Conservation (phyloP, 208 protist genomes). For the Lotmaria passim region DNA sequence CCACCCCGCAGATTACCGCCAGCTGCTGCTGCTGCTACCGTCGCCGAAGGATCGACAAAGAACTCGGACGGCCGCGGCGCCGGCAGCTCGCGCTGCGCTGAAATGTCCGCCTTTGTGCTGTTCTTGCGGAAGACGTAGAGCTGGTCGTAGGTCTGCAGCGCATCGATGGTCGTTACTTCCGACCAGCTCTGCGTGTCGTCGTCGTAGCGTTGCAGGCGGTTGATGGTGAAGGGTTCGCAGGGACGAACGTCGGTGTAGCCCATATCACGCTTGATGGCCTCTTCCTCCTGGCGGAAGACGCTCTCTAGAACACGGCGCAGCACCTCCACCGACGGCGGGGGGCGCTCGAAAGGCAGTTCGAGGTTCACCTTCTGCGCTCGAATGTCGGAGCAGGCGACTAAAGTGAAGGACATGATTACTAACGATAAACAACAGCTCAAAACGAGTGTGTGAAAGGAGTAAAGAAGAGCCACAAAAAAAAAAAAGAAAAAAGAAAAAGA, state of each 20-base stretch:
- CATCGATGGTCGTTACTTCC: slow-evolving; percentile 43
- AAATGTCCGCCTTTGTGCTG: slow-evolving; percentile 78
- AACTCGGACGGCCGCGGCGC: slow-evolving; percentile 51
- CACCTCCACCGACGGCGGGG: slow-evolving; percentile 52
- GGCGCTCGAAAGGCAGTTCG: slow-evolving; percentile 65
- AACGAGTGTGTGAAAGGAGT: slow-evolving; percentile 12
- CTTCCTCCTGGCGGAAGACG: slow-evolving; percentile 72
- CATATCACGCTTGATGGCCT: slow-evolving; percentile 46
- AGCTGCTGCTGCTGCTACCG: neutral
- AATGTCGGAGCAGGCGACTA: slow-evolving; percentile 80
- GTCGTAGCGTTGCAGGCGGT: slow-evolving; percentile 68
- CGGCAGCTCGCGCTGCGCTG: slow-evolving; percentile 73
- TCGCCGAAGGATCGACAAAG: slow-evolving; percentile 28
- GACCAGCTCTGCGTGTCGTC: slow-evolving; percentile 74
- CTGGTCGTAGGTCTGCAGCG: slow-evolving; percentile 76
- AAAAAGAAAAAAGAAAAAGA: neutral
- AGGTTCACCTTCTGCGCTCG: slow-evolving; percentile 79
- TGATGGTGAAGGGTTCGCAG: slow-evolving; percentile 80
- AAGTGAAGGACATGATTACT: slow-evolving; percentile 44
- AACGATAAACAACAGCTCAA: no score
- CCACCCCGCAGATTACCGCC: neutral
- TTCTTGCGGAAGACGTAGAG: slow-evolving; percentile 84
- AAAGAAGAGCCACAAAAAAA: neutral
- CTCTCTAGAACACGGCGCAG: slow-evolving; percentile 60
- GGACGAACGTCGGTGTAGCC: slow-evolving; percentile 46